Conservation (phyloP, 2,329 filamentous ascomycete genomes). For the Aspergillus awamori region DNA sequence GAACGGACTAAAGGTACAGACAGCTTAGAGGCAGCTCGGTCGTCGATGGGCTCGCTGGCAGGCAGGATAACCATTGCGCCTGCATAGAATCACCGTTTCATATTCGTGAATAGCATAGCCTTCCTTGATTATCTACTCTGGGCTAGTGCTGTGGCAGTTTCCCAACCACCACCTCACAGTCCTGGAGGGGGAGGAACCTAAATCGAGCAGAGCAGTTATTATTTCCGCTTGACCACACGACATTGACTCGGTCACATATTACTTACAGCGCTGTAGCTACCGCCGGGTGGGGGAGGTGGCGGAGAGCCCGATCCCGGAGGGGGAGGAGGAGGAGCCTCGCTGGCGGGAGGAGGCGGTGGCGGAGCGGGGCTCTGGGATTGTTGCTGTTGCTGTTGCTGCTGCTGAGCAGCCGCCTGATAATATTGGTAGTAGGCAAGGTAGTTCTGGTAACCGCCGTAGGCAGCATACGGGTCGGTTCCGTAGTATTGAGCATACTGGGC, state of each 20-base stretch:
- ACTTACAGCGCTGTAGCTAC: conserved; percentile 64
- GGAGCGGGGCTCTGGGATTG: conserved; percentile 50
- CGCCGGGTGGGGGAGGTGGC: conserved; percentile 57
- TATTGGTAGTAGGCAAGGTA: conserved; percentile 66
- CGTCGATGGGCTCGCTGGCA: background rate
- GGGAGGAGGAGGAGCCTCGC: conserved; percentile 60
- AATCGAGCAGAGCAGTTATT: background rate
- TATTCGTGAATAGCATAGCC: background rate
- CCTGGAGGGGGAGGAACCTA: conserved; percentile 27
- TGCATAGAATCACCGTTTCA: background rate
- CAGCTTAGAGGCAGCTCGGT: conserved; percentile 1
- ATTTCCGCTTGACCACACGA: too few relatives aligned
- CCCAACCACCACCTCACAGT: conserved; percentile 13
- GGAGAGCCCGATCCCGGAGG: conserved; percentile 63
- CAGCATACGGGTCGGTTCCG: conserved; percentile 78
- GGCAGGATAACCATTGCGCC: conserved; percentile 3
- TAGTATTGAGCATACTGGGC: conserved; percentile 87
- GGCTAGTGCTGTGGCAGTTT: background rate
- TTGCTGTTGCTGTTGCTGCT: conserved; percentile 51
- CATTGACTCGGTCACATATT: background rate
- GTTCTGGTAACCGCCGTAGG: conserved; percentile 85
- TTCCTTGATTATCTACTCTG: background rate
- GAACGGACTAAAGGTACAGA: conserved; percentile 8
- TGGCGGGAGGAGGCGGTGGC: conserved; percentile 60
- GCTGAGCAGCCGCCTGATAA: conserved; percentile 64